Conservation (phyloP, 2,329 filamentous ascomycete species). For the Lizonia empirigonia region DNA sequence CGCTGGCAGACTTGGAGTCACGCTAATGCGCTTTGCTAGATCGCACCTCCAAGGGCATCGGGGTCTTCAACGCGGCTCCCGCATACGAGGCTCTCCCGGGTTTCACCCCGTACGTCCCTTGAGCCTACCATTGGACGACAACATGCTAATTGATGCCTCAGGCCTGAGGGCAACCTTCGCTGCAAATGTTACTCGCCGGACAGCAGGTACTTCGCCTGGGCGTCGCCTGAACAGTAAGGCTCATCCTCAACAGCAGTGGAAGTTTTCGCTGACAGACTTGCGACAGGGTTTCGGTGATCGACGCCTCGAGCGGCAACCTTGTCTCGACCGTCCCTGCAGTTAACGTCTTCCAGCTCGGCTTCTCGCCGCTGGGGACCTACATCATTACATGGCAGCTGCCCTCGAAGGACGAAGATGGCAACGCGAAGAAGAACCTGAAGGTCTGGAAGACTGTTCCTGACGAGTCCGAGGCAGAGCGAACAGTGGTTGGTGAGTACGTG, state of each 20-base stretch:
- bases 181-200: constrained; percentile 96
- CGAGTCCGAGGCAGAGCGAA: constrained; percentile 65
- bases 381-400: constrained; percentile 97
- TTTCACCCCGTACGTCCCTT: constrained; percentile 63
- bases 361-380: constrained; percentile 90
- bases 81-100: constrained; percentile 83
- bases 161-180: constrained; percentile 91
- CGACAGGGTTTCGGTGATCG: constrained; percentile 76
- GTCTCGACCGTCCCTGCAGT: constrained; percentile 76
- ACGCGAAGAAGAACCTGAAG: constrained; percentile 95
- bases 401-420: constrained; percentile 88
- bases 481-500: constrained; percentile 84
- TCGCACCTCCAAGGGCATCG: constrained; percentile 96
- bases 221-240: constrained; percentile 73
- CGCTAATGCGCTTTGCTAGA: constrained; percentile 52
- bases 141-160: constrained; percentile 43
- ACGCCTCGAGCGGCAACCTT: constrained; percentile 75
- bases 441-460: constrained; percentile 88
- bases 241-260: no score
- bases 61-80: constrained; percentile 88
- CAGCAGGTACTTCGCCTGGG: constrained; percentile 95
- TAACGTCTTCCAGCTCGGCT: constrained; percentile 92
- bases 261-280: neutral
- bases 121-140: constrained; percentile 1
- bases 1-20: neutral